phyloP scores from a whole-genome alignment of 2,329 filamentous ascomycete genomes.

The Colletotrichum sidae region DNA sequence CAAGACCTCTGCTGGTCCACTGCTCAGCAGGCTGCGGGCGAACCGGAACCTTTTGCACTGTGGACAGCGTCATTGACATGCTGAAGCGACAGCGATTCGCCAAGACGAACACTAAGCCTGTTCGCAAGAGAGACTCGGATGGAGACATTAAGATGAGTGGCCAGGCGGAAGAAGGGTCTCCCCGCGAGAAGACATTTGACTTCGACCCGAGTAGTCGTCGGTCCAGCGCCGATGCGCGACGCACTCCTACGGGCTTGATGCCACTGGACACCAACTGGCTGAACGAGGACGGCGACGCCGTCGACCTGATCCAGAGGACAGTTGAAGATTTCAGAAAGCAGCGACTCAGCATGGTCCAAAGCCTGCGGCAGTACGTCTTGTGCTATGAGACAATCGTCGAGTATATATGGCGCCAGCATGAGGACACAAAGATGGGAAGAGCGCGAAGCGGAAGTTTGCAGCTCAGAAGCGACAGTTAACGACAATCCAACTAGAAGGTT shows the following conservation, averaged over 20 bases:
- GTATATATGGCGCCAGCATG: conserved; percentile 74
- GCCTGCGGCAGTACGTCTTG: conserved; percentile 89
- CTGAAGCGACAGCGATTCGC: conserved; percentile 81
- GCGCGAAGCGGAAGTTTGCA: conserved; percentile 41
- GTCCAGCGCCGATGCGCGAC: conserved; percentile 29
- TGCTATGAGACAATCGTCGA: conserved; percentile 96
- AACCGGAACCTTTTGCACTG: conserved; percentile 95
- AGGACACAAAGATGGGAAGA: conserved; percentile 41
- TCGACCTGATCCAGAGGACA: conserved; percentile 86
- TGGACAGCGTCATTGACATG: conserved; percentile 97
- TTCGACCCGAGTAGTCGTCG: conserved; percentile 31
- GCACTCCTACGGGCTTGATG: conserved; percentile 29
- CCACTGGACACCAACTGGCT: conserved; percentile 71
- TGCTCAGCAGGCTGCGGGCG: conserved; percentile 96
- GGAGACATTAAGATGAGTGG: conserved; percentile 60
- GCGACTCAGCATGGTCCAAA: conserved; percentile 96
- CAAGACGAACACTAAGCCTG: conserved; percentile 42
- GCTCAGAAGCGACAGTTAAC: conserved; percentile 31
- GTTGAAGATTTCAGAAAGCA: conserved; percentile 93
- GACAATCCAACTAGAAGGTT: background rate
- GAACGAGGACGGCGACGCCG: conserved; percentile 73
- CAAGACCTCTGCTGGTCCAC: conserved; percentile 87
- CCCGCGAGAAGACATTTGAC: conserved; percentile 41
- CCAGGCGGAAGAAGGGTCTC: conserved; percentile 45
- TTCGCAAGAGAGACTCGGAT: conserved; percentile 48